Percentiles rank a stretch among this genome's conserved stretches.
Evolutionary conservation across 1,284 basidiomycete species (phyloP).

Genomic region (Mycosarcoma mackinlayi): DNA sequence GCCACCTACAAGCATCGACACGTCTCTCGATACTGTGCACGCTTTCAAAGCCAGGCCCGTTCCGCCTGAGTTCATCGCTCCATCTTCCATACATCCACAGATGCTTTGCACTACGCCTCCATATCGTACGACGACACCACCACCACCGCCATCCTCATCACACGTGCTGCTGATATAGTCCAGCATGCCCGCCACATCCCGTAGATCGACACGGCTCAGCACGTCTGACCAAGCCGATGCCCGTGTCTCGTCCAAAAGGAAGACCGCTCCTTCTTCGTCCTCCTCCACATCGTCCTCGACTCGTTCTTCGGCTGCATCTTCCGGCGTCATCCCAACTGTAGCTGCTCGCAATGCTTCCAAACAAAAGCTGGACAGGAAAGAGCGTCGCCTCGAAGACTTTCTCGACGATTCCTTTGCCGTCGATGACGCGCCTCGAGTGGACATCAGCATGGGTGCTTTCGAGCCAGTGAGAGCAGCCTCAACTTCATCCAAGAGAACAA

Average conservation of each 20-base stretch:
- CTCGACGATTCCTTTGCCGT: slow-evolving; percentile 31
- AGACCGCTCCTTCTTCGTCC: slow-evolving; percentile 12
- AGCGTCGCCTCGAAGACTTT: slow-evolving; percentile 42
- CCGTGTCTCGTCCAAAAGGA: slow-evolving; percentile 18
- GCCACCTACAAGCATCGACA: not conserved
- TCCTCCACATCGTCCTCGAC: slow-evolving; percentile 29
- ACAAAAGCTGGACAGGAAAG: slow-evolving; percentile 17
- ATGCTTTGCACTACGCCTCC: slow-evolving; percentile 24
- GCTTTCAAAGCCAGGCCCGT: too few relatives aligned
- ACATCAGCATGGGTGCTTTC: slow-evolving; percentile 44
- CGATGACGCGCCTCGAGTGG: slow-evolving; percentile 31
- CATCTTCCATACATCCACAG: slow-evolving; percentile 12
- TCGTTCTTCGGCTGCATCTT: slow-evolving; percentile 43
- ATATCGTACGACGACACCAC: slow-evolving; percentile 4
- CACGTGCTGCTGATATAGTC: slow-evolving; percentile 12
- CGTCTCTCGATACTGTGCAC: not conserved
- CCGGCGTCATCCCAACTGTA: slow-evolving; percentile 46
- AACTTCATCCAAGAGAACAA: slow-evolving; percentile 7
- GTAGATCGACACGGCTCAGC: slow-evolving; percentile 45
- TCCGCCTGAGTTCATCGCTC: not conserved
- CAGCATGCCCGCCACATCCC: slow-evolving; percentile 31
- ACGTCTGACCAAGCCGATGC: slow-evolving; percentile 26
- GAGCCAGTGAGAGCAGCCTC: slow-evolving; percentile 25
- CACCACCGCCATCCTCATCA: slow-evolving; percentile 5
- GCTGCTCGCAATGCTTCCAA: slow-evolving; percentile 39